Percentiles rank a stretch among this genome's conserved stretches.
phyloP scores from a whole-genome alignment of 2,329 filamentous ascomycete genomes.

The Colletotrichum plurivorum region DNA sequence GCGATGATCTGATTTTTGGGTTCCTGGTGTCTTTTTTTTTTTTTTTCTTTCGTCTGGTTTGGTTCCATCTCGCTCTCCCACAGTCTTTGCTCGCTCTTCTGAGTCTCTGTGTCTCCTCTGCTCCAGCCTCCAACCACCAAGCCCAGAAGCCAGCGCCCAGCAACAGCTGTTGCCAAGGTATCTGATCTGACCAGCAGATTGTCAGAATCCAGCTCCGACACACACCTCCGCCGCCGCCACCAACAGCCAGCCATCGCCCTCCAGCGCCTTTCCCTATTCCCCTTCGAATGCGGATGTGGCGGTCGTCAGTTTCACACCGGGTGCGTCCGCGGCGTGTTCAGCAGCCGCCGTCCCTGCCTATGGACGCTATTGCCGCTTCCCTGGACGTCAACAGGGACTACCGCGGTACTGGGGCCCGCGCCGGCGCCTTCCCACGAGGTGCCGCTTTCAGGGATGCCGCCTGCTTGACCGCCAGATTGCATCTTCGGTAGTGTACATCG shows the following conservation, averaged over 20 bases:
- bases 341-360: neutral
- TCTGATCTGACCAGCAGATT: no score
- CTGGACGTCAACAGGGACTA: conserved; percentile 20
- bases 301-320: neutral
- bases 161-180: no score
- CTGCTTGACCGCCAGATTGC: conserved; percentile 13
- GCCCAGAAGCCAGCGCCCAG: no score
- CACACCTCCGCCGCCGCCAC: no score
- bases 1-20: conserved; percentile 35
- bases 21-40: conserved; percentile 13
- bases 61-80: conserved; percentile 2
- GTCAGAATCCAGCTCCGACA: no score
- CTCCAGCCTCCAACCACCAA: no score
- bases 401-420: conserved; percentile 25
- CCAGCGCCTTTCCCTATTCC: neutral
- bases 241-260: neutral
- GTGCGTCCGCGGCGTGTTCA: neutral
- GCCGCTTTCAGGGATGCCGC: conserved; percentile 19
- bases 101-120: no score
- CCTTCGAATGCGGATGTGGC: no score
- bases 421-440: conserved; percentile 25
- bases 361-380: conserved; percentile 14
- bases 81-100: neutral
- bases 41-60: conserved; percentile 6
- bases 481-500: neutral